These are phyloP conservation scores for Protomyces macrosporus DNA, from an alignment of 1,139 yeast genomes.

Conservation along the genomic window DNA sequence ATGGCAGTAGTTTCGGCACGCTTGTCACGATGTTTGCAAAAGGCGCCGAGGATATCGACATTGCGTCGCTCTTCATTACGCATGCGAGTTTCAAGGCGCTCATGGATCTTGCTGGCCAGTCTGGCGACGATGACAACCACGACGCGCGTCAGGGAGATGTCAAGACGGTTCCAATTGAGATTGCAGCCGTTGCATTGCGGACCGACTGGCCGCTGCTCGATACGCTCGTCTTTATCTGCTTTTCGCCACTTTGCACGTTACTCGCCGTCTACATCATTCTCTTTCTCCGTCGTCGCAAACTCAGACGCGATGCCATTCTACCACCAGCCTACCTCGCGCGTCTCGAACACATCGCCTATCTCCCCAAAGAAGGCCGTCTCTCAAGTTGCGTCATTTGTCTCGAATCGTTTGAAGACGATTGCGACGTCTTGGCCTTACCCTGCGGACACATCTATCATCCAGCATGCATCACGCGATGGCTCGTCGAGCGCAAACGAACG, in stretches of 20 bases:
- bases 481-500: slow-evolving; percentile 39
- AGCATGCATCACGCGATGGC: slow-evolving; percentile 43
- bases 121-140: not conserved
- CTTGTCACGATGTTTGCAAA: slow-evolving; percentile 41
- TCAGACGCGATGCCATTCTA: slow-evolving; percentile 9
- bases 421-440: slow-evolving; percentile 42
- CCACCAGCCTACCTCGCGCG: slow-evolving; percentile 15
- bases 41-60: slow-evolving; percentile 35
- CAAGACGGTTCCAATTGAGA: not conserved
- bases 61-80: slow-evolving; percentile 43
- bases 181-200: slow-evolving; percentile 26
- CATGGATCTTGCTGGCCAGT: not conserved
- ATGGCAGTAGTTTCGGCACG: slow-evolving; percentile 36
- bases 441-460: slow-evolving; percentile 46
- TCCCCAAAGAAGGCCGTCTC: slow-evolving; percentile 19
- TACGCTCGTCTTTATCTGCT: slow-evolving; percentile 41
- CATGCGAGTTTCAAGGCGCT: slow-evolving; percentile 38
- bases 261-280: slow-evolving; percentile 41
- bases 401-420: slow-evolving; percentile 41
- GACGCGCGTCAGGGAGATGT: not conserved
- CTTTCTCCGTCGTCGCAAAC: slow-evolving; percentile 38
- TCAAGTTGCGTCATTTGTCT: slow-evolving; percentile 44
- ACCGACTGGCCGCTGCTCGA: slow-evolving; percentile 38
- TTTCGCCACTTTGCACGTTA: slow-evolving; percentile 43
- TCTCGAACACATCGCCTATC: slow-evolving; percentile 8